Evolutionary conservation across 23 red algal species (phyloP), one percentile per base, ranked within the genome.

Genomic region (Pyropia yezoensis): DNA sequence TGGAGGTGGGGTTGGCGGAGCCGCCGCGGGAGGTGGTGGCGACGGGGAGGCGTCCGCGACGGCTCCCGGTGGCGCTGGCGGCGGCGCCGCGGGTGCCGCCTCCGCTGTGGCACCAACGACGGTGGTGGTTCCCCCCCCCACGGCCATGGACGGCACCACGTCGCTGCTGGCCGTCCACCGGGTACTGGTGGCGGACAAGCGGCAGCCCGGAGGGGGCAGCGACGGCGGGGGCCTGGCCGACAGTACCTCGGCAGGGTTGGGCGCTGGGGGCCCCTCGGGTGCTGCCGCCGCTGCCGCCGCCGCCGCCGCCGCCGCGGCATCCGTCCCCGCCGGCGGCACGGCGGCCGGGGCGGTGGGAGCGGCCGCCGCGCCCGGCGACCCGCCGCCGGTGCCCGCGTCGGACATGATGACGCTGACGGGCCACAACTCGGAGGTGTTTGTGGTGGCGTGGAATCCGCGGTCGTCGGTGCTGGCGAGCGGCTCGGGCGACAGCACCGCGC

Each of bases 371-470:
- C 7, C 21, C 55, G 25, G 25, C 55, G 21, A 59, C 21, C 7
- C 7, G 7, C 19, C 25, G 19, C 6, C 19, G 7, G 55, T 87
- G 4, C 61, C 57, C 9, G 70, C 76, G 34, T 76, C 74, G 30
- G 80, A 98, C 34, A 74, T 82, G 21, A 74, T 84, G 20, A 53
- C 66, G 19, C 71, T 98, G 20, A 61, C 58, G 28, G 94, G 85
- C 14, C 94, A 98, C 66, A 77, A 50, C 27, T 75, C 62, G 7
- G 94, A 98, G 61, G 94, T 98, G 11, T 98, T 91, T 77, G 80
- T 81, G 1, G 83, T 75, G 27, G 79, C 94, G 14, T 98, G 94
- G 94, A 90, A 98, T 76, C 94, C 94, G 23, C 71, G 65, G 15
- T 53, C 71, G 18, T 78, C 80, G 1, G 49, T 90, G 34, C 70